Base-by-base conservation (phyloP, 1,284 basidiomycete genomes). In the Uromyces viciae-fabae region DNA sequence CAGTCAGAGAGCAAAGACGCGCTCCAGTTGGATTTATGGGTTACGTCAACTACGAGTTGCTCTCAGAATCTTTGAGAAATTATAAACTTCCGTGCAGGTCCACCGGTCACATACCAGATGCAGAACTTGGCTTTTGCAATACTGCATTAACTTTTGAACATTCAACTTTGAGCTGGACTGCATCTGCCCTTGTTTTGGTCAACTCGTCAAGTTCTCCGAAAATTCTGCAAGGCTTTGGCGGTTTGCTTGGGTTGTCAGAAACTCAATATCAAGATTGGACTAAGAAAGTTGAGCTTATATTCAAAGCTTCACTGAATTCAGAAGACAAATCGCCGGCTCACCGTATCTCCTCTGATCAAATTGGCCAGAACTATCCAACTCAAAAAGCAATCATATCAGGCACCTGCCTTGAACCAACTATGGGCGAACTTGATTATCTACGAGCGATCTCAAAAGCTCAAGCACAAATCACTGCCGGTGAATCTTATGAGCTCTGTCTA, bases 401-500 rank as follows among this genome's bases (percentile, higher is more conserved):
- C 36, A 7, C 15, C 28, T 25, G 19, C 3, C 86, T 87, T 84
- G 76, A 81, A 25, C 85, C 86, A n/a, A 82, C 86, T 83, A 84
- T 85, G 76, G 83, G 85, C 15, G 83, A 86, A 76, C 66, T 86
- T 0, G 85, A 86, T 1, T 98, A 98, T 87, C 90, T 92, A 76
- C 86, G 89, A 22, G 90, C 90, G 56, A 94, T 98, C 83, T 88
- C 90, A 42, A 85, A 88, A 49, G 93, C 93, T 14, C 91, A 94
- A 84, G 91, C 92, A 76, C 89, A 90, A 76, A 91, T 98, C 31
- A 91, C 89, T 79, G 88, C 91, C 52, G 95, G 95, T 5, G 93
- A 98, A 85, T 94, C 94, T n/a, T 98, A 98, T 86, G 95, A 98
- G 85, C 89, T 98, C 28, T 98, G 96, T 84, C 88, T 98, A 56